Evolutionary conservation across 2,329 filamentous ascomycete genomes (phyloP).

Genomic region (Diaporthe caulivora): DNA sequence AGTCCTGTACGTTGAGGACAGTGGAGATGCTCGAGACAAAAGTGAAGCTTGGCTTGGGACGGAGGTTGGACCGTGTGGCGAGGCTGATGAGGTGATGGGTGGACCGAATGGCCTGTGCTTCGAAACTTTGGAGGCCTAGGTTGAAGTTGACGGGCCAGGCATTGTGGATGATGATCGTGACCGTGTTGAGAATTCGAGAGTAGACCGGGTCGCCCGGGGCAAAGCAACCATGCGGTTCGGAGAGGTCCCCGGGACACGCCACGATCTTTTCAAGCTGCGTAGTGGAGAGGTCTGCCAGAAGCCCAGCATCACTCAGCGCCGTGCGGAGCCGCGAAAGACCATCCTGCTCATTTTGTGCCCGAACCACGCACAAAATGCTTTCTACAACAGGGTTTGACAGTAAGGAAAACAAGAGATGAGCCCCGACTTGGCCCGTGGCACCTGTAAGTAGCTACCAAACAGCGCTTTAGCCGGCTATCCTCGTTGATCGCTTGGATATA

Average conservation of each 20-base stretch:
- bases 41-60: conserved; percentile 14
- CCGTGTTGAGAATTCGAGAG: neutral
- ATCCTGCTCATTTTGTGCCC: neutral
- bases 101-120: conserved; percentile 56
- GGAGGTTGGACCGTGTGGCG: conserved; percentile 42
- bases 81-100: conserved; percentile 51
- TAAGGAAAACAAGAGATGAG: conserved; percentile 15
- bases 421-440: conserved; percentile 28
- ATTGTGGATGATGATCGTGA: conserved; percentile 16
- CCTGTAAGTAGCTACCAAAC: conserved; percentile 20
- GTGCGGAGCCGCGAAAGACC: neutral
- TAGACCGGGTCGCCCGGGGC: neutral
- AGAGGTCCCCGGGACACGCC: conserved; percentile 14
- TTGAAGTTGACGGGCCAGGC: conserved; percentile 33
- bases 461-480: neutral
- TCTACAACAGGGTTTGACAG: neutral
- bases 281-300: neutral
- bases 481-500: neutral
- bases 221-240: neutral
- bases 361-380: conserved; percentile 1
- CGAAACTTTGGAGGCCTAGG: conserved; percentile 39
- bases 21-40: conserved; percentile 27
- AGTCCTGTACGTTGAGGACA: neutral
- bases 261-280: neutral
- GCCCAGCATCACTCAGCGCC: neutral